These are phyloP conservation scores for Rhodotorula sp. DNA, from an alignment of 1,284 basidiomycete genomes.

Conservation along the genomic window DNA sequence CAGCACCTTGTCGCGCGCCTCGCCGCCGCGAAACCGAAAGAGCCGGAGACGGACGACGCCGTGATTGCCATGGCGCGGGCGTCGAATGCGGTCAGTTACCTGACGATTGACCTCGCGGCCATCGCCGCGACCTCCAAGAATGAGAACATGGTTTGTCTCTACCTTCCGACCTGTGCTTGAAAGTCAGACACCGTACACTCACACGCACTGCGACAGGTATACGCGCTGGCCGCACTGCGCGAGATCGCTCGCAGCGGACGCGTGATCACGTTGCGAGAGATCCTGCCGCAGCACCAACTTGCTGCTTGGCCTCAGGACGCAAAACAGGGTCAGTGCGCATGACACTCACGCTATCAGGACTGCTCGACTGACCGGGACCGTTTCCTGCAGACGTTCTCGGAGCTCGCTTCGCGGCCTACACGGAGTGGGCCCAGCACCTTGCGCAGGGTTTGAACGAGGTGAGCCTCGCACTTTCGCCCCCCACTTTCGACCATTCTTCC, in stretches of 20 bases:
- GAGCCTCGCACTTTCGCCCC: background rate
- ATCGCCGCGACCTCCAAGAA: constrained; percentile 12
- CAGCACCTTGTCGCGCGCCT: constrained; percentile 23
- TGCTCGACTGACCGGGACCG: background rate
- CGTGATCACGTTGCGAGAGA: constrained; percentile 19
- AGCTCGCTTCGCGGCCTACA: constrained; percentile 26
- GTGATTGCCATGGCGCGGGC: constrained; percentile 14
- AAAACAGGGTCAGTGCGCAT: constrained; percentile 7
- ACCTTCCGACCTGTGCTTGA: background rate
- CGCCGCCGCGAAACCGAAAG: background rate
- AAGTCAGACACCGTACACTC: no score
- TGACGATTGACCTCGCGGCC: constrained; percentile 27
- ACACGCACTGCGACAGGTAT: no score
- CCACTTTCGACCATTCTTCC: background rate
- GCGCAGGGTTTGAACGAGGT: constrained; percentile 28
- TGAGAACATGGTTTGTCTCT: background rate
- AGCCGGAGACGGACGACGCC: constrained; percentile 8
- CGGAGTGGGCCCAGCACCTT: constrained; percentile 28
- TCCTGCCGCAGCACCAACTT: constrained; percentile 33
- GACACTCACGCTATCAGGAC: no score
- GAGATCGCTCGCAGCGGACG: constrained; percentile 23
- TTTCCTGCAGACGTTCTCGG: constrained; percentile 11
- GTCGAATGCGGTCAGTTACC: constrained; percentile 25
- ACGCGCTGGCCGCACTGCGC: constrained; percentile 23
- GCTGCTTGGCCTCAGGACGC: constrained; percentile 15